phyloP scores from a whole-genome alignment of 306 rosid species.

The Psophocarpus tetragonolobus region DNA sequence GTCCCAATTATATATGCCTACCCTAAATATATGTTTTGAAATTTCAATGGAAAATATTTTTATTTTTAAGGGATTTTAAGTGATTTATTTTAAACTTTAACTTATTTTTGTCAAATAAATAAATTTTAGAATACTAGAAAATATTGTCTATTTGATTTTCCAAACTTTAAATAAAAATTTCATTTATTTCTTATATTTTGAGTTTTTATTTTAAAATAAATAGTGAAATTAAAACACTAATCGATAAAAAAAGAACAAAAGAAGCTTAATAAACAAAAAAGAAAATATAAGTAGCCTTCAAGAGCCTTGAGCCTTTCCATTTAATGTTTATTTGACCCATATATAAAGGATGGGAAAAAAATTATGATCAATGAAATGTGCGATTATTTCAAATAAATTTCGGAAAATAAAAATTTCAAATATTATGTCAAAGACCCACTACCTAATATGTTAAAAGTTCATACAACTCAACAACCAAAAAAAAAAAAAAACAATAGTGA shows the following conservation, averaged over 20 bases:
- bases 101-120: too few relatives aligned
- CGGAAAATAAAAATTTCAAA: neutral
- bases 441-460: neutral
- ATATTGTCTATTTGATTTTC: neutral
- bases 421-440: neutral
- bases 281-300: neutral
- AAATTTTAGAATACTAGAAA: too few relatives aligned
- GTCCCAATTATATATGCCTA: slow-evolving; percentile 62
- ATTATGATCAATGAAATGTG: neutral
- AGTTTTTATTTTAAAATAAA: too few relatives aligned
- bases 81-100: too few relatives aligned
- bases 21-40: slow-evolving; percentile 26
- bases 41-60: slow-evolving; percentile 48
- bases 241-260: too few relatives aligned
- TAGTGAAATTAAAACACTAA: too few relatives aligned
- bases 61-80: too few relatives aligned
- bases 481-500: neutral
- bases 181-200: too few relatives aligned
- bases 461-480: neutral
- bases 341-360: neutral
- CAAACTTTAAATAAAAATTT: too few relatives aligned
- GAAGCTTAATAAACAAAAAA: too few relatives aligned
- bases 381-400: neutral
- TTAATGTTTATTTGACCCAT: neutral
- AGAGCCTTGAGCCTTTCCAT: neutral